Percentiles rank a stretch among this genome's conserved stretches.
Conservation (phyloP, 2,329 filamentous ascomycete genomes). For the Trichoderma harzianum region DNA sequence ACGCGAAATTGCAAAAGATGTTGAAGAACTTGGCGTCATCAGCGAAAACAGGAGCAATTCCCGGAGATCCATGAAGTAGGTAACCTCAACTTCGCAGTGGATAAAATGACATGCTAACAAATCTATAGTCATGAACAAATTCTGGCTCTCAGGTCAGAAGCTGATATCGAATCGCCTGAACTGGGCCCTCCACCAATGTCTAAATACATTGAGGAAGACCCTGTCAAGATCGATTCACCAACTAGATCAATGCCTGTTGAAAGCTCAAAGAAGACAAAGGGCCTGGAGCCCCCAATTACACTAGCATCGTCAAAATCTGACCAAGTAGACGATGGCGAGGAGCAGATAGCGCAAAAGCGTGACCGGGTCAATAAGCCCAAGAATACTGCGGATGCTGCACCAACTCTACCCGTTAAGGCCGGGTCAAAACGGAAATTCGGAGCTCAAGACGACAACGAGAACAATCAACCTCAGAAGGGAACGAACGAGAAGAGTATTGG, state of each 20-base stretch:
- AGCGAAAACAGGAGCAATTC: slow-evolving; percentile 67
- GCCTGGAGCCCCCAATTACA: slow-evolving; percentile 30
- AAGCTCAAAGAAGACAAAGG: slow-evolving; percentile 20
- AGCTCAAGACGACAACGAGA: slow-evolving; percentile 52
- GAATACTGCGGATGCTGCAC: slow-evolving; percentile 17
- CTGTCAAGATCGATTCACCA: slow-evolving; percentile 52
- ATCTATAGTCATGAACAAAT: slow-evolving; percentile 58
- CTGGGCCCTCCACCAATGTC: slow-evolving; percentile 62
- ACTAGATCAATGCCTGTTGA: slow-evolving; percentile 24
- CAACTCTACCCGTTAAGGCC: slow-evolving; percentile 36
- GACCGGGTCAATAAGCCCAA: neutral
- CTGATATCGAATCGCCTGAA: slow-evolving; percentile 61
- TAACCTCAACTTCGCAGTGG: slow-evolving; percentile 19
- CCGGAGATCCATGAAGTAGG: slow-evolving; percentile 65
- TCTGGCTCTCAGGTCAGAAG: slow-evolving; percentile 52
- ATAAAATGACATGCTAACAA: slow-evolving; percentile 29
- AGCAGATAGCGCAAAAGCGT: neutral
- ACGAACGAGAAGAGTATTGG: slow-evolving; percentile 31
- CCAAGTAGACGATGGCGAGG: neutral
- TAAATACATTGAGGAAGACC: slow-evolving; percentile 55
- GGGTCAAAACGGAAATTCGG: slow-evolving; percentile 58
- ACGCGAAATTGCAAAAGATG: slow-evolving; percentile 54
- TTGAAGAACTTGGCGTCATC: slow-evolving; percentile 55
- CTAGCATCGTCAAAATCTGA: slow-evolving; percentile 26
- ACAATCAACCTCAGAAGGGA: slow-evolving; percentile 25